phyloP scores from a whole-genome alignment of 108 stramenopile genomes.

The Stephanodiscus minutulus region DNA sequence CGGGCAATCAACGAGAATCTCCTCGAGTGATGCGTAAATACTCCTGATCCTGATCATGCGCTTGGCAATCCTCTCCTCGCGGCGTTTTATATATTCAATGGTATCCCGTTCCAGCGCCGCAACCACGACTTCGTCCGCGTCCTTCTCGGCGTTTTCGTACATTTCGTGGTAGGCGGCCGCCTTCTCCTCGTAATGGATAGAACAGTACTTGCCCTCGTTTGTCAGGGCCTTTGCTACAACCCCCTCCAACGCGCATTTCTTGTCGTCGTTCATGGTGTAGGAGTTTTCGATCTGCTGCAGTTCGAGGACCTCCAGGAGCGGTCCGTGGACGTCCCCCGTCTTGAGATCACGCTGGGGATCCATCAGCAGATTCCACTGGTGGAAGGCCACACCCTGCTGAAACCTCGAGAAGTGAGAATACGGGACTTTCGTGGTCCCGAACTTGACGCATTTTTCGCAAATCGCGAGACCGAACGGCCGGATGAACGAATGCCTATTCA shows the following conservation, averaged over 20 bases:
- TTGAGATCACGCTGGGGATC: slow-evolving; percentile 24
- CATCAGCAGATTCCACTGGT: slow-evolving; percentile 42
- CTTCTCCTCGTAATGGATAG: slow-evolving; percentile 29
- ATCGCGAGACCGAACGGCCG: slow-evolving; percentile 45
- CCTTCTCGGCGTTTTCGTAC: slow-evolving; percentile 40
- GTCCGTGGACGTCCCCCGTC: slow-evolving; percentile 30
- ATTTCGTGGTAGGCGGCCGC: slow-evolving; percentile 25
- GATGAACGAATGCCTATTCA: slow-evolving; percentile 8
- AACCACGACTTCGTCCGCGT: slow-evolving; percentile 27
- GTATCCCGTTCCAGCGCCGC: slow-evolving; percentile 7
- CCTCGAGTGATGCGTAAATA: slow-evolving; percentile 30
- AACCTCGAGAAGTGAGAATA: slow-evolving; percentile 30
- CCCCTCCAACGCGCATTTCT: slow-evolving; percentile 17
- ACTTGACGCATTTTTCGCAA: slow-evolving; percentile 47
- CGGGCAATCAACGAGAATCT: slow-evolving; percentile 37
- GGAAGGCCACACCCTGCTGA: slow-evolving; percentile 34
- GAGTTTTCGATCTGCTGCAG: slow-evolving; percentile 47
- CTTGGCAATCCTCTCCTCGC: slow-evolving; percentile 39
- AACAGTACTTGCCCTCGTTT: slow-evolving; percentile 13
- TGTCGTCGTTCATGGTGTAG: slow-evolving; percentile 24
- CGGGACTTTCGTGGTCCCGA: slow-evolving; percentile 30
- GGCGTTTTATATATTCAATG: slow-evolving; percentile 17
- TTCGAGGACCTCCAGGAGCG: slow-evolving; percentile 26
- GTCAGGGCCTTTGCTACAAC: slow-evolving; percentile 15
- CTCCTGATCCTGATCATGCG: slow-evolving; percentile 18